Conservation (phyloP, 140 eudicot genomes). For the Eryngium alpinum region DNA sequence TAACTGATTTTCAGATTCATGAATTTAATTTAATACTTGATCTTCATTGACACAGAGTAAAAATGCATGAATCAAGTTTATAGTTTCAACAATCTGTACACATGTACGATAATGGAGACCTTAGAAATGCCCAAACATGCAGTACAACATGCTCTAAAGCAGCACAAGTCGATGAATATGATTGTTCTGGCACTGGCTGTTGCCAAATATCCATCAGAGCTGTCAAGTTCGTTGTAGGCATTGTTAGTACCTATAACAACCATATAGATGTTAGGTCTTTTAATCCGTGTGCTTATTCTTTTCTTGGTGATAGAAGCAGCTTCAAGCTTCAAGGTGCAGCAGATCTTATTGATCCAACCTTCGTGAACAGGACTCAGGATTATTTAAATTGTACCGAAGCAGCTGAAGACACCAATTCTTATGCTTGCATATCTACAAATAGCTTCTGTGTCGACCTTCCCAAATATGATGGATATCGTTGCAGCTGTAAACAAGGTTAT, state of each 20-base stretch:
- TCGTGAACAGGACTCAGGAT: not conserved
- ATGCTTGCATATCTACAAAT: too few relatives aligned
- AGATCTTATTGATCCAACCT: not conserved
- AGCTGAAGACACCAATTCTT: not conserved
- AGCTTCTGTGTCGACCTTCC: too few relatives aligned
- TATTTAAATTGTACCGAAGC: not conserved
- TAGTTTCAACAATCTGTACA: too few relatives aligned
- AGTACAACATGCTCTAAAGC: not conserved
- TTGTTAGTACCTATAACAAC: not conserved
- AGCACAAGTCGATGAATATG: not conserved
- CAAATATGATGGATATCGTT: too few relatives aligned
- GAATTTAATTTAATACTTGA: too few relatives aligned
- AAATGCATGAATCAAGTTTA: not conserved
- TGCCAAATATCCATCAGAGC: not conserved
- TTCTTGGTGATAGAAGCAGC: not conserved
- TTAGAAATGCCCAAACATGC: not conserved
- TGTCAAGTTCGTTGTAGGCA: not conserved
- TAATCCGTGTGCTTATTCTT: not conserved
- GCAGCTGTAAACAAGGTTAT: too few relatives aligned
- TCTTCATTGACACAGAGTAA: not conserved
- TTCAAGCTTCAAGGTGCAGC: not conserved
- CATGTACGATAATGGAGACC: not conserved
- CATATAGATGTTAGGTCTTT: not conserved
- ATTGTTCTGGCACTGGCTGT: not conserved
- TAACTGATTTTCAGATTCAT: too few relatives aligned